Evolutionary conservation across 257 asterid genomes (phyloP).

Genomic region (Nicotiana otophora): DNA sequence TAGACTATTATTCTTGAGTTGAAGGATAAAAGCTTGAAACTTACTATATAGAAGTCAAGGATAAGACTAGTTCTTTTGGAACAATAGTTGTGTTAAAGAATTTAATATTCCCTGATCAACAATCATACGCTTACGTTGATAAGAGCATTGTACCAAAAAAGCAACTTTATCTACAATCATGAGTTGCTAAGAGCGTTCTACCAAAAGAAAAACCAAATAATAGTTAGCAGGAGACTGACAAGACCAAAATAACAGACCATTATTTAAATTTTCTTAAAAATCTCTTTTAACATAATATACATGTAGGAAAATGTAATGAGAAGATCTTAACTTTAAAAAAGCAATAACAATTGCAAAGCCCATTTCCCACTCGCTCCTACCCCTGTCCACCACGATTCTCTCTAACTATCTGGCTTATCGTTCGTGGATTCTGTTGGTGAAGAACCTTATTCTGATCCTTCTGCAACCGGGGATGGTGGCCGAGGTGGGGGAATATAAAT

Average conservation of each 20-base stretch:
- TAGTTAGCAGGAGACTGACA: neutral
- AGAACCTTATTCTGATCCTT: slow-evolving; percentile 63
- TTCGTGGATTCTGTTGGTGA: slow-evolving; percentile 33
- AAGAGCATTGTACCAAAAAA: neutral
- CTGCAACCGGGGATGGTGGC: slow-evolving; percentile 67
- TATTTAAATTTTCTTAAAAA: neutral
- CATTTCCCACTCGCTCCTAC: neutral
- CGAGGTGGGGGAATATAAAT: slow-evolving; percentile 56
- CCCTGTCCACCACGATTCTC: neutral
- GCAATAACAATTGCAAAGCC: neutral
- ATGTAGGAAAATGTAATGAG: neutral
- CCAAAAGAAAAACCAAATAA: neutral
- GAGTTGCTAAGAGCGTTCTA: neutral
- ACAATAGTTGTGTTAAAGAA: neutral
- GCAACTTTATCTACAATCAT: too few species aligned
- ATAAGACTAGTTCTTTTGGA: neutral
- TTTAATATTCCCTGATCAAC: neutral
- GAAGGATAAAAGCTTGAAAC: neutral
- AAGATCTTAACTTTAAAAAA: neutral
- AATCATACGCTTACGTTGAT: too few species aligned
- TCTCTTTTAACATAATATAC: neutral
- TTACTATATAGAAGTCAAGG: neutral
- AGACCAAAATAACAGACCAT: neutral
- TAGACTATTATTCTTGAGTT: neutral
- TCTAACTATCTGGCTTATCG: slow-evolving; percentile 17